Evolutionary conservation across 2,329 filamentous ascomycete species (phyloP), one percentile per base, ranked within the genome.

Genomic region (Penicillium aurantiogriseum): DNA sequence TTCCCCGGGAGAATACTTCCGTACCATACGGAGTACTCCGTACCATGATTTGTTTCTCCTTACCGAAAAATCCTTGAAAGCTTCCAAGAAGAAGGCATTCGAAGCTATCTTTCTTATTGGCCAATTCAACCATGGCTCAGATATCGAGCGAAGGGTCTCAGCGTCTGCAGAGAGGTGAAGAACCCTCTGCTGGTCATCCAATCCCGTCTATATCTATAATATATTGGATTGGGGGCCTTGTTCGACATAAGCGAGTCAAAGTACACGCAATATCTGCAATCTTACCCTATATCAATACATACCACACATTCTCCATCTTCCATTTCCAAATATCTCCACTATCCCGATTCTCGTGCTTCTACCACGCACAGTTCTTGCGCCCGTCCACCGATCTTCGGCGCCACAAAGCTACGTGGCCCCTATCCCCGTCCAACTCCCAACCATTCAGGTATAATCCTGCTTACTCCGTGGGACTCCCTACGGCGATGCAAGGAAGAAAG

Each of bases 1-100:
- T 35, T 47, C 35, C 2, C 17, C 33, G 4, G 59, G 61, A 62
- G 25, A 60, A 47, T 46, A 53, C 21, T 56, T 61, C 56, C 54
- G 42, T 13, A 13, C 42, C 57, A 51, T 33, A 21, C 21, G 21
- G 21, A 21, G 21, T 21, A 35, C 15, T 6, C 31, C 13, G 31
- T 33, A 31, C 33, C 33, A 42, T 23, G 27, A 42, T 53, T 45
- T 40, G 48, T 15, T 29, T 42, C 21, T 15, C 17, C 31, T 11
- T 31, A 4, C 50, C 31, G 43, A 45, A 23, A 52, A 57, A 33
- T 19, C 6, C 19, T 47, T 39, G 8, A 29, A 39, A n/a, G 31
- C n/a, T n/a, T 15, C n/a, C 38, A 27, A 25, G 36, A 33, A 36
- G 15, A 33, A 19, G 10, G 7, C 10, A 29, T 51, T 56, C 29